Conservation (phyloP, 805 yeast species). For the Suhomyces sp. region DNA sequence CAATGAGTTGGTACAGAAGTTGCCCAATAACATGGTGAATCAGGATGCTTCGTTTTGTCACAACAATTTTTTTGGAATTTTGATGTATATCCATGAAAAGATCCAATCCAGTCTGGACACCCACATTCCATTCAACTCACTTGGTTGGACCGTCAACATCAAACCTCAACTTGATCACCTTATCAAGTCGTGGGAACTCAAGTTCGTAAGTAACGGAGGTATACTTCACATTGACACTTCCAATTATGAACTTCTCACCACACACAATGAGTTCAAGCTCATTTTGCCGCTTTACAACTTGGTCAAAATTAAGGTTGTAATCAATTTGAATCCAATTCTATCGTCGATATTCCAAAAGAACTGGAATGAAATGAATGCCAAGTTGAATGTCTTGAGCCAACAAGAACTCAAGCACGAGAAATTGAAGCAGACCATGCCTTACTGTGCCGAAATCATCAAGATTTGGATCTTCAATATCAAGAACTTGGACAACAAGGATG, state of each 20-base stretch:
- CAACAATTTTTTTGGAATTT: slow-evolving; percentile 51
- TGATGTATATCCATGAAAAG: slow-evolving; percentile 66
- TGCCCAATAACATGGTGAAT: slow-evolving; percentile 32
- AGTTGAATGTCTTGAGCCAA: slow-evolving; percentile 47
- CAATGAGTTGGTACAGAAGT: slow-evolving; percentile 43
- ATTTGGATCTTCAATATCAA: slow-evolving; percentile 74
- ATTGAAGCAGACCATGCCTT: slow-evolving; percentile 7
- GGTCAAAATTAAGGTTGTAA: slow-evolving; percentile 63
- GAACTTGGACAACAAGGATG: slow-evolving; percentile 39
- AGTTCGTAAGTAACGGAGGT: slow-evolving; percentile 63
- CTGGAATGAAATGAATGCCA: slow-evolving; percentile 63
- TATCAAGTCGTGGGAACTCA: slow-evolving; percentile 65
- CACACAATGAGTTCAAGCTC: slow-evolving; percentile 57
- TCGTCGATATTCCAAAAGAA: slow-evolving; percentile 61
- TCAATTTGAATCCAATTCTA: slow-evolving; percentile 60
- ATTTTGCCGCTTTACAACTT: slow-evolving; percentile 64
- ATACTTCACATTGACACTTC: slow-evolving; percentile 51
- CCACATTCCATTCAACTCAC: slow-evolving; percentile 41
- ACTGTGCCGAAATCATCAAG: slow-evolving; percentile 54
- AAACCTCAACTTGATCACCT: slow-evolving; percentile 58
- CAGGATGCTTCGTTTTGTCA: slow-evolving; percentile 35
- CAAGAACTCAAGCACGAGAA: slow-evolving; percentile 61
- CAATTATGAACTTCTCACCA: slow-evolving; percentile 47
- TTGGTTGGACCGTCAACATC: slow-evolving; percentile 63
- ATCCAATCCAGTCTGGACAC: slow-evolving; percentile 48